Evolutionary conservation across 2,329 filamentous ascomycete species (phyloP).

Genomic region (Fonsecaea pedrosoi): DNA sequence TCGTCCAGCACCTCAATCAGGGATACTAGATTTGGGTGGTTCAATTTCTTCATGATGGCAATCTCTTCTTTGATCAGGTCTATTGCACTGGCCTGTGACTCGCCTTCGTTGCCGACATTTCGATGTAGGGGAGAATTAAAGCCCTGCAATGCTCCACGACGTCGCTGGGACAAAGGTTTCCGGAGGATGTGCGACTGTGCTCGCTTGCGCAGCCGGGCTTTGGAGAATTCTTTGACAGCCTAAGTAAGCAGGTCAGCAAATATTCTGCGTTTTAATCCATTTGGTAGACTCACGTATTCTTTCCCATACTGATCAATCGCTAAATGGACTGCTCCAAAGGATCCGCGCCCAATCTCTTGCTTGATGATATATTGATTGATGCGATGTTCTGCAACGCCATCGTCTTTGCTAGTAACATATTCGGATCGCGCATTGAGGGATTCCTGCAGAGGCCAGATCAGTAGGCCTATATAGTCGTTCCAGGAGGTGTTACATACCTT

Average conservation of each 20-base stretch:
- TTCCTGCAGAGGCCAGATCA: slow-evolving; percentile 63
- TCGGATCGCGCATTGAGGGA: slow-evolving; percentile 88
- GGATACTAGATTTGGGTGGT: slow-evolving; percentile 91
- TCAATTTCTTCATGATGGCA: slow-evolving; percentile 98
- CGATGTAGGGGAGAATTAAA: slow-evolving; percentile 71
- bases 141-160: slow-evolving; percentile 59
- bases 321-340: slow-evolving; percentile 90
- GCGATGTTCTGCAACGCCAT: slow-evolving; percentile 79
- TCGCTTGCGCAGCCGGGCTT: slow-evolving; percentile 84
- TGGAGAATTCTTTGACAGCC: slow-evolving; percentile 96
- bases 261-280: neutral
- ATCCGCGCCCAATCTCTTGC: slow-evolving; percentile 95
- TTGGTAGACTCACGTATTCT: slow-evolving; percentile 77
- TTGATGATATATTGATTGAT: slow-evolving; percentile 96
- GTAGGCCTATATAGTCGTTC: neutral
- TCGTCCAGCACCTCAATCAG: slow-evolving; percentile 95
- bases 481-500: slow-evolving; percentile 56
- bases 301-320: slow-evolving; percentile 88
- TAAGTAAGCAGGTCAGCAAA: slow-evolving; percentile 47
- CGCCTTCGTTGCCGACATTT: slow-evolving; percentile 60
- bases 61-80: slow-evolving; percentile 94
- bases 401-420: slow-evolving; percentile 82
- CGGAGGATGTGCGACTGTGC: slow-evolving; percentile 88
- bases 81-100: slow-evolving; percentile 64
- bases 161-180: slow-evolving; percentile 60